Evolutionary conservation across 139 green algal species (phyloP).

Genomic region (Picochlorum sp.): DNA sequence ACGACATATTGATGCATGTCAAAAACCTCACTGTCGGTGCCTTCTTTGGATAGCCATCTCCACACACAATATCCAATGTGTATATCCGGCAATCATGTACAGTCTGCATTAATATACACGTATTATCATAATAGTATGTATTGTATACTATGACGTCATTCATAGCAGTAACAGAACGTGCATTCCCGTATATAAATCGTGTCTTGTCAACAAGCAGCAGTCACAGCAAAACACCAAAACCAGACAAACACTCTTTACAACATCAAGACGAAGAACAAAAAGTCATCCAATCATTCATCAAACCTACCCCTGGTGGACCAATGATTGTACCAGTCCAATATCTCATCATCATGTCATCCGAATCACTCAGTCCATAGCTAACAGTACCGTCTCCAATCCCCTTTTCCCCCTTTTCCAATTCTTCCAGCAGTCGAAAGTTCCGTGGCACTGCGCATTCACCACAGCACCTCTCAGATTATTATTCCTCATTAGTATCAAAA

Average conservation of each 20-base stretch:
- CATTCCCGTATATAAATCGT: too few relatives aligned
- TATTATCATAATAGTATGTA: too few relatives aligned
- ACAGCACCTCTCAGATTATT: neutral
- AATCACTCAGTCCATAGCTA: slow-evolving; percentile 90
- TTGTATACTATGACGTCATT: too few relatives aligned
- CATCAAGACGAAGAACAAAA: too few relatives aligned
- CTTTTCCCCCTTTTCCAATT: slow-evolving; percentile 90
- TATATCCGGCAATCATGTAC: slow-evolving; percentile 90
- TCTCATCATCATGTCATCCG: slow-evolving; percentile 78
- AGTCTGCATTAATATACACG: slow-evolving; percentile 21
- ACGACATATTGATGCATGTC: slow-evolving; percentile 37
- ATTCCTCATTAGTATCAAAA: neutral
- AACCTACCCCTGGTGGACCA: slow-evolving; percentile 74
- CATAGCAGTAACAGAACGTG: too few relatives aligned
- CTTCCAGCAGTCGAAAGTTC: slow-evolving; percentile 93
- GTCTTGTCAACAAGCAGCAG: neutral
- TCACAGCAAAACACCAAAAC: neutral
- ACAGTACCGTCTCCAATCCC: slow-evolving; percentile 93
- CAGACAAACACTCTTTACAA: neutral
- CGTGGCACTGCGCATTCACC: slow-evolving; percentile 57
- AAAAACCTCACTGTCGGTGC: slow-evolving; percentile 38
- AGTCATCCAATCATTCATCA: too few relatives aligned
- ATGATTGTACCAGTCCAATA: slow-evolving; percentile 97
- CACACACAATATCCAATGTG: slow-evolving; percentile 74
- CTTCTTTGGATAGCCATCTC: slow-evolving; percentile 68